These are phyloP conservation scores for Mortierella sp. DNA, from an alignment of 371 early-diverging fungal genomes.

Conservation along the genomic window DNA sequence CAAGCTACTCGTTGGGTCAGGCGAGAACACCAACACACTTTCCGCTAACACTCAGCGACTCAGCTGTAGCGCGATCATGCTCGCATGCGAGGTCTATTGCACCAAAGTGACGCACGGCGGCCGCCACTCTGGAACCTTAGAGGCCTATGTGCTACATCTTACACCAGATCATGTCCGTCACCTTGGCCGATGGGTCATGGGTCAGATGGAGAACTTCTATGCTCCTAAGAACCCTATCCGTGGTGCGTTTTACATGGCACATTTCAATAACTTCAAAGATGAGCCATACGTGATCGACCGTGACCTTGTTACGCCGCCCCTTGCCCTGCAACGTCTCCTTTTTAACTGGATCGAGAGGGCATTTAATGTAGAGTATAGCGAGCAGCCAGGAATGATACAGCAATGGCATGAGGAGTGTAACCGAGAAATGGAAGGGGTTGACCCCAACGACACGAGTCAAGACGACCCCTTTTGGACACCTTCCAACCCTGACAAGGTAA, in stretches of 20 bases:
- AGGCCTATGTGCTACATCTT: constrained; percentile 18
- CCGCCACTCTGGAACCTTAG: constrained; percentile 25
- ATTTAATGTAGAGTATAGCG: neutral
- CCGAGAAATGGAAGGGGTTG: neutral
- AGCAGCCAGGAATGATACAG: neutral
- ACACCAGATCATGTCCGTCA: constrained; percentile 16
- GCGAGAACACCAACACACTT: neutral
- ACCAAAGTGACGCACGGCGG: constrained; percentile 22
- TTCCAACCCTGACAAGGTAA: neutral
- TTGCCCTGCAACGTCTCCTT: neutral
- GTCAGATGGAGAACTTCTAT: constrained; percentile 26
- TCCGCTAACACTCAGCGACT: constrained; percentile 9
- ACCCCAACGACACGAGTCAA: neutral
- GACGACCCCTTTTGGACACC: constrained; percentile 1
- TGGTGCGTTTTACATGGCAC: constrained; percentile 34
- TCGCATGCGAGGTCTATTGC: constrained; percentile 20
- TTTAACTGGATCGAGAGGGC: constrained; percentile 10
- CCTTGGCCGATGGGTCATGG: constrained; percentile 21
- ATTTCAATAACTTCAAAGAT: constrained; percentile 16
- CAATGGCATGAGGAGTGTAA: neutral
- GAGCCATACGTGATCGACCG: constrained; percentile 13
- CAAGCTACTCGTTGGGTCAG: constrained; percentile 4
- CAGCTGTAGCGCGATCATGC: constrained; percentile 17
- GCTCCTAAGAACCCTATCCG: constrained; percentile 23
- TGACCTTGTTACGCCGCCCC: constrained; percentile 7